Conservation (phyloP, 306 rosid genomes). For the Gastrolobium villosum region DNA sequence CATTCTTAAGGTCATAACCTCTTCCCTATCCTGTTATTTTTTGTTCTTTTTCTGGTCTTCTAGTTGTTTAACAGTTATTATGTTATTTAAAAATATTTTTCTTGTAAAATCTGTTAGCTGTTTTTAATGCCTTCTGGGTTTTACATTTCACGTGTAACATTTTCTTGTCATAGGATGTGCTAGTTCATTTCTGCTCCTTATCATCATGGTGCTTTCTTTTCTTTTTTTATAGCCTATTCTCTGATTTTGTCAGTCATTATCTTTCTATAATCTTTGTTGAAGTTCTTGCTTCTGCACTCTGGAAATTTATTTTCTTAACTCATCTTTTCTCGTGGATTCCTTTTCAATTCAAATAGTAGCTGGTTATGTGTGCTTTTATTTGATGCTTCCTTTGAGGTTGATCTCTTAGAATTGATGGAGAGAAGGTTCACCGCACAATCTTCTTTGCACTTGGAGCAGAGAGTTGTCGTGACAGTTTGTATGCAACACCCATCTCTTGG, state of each 20-base stretch:
- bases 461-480: neutral
- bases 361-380: neutral
- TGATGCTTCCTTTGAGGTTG: constrained; percentile 27
- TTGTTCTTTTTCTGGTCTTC: neutral
- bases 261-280: neutral
- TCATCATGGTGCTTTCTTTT: neutral
- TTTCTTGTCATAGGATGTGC: neutral
- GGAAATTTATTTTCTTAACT: neutral
- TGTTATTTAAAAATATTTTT: neutral
- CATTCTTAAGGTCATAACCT: neutral
- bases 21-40: neutral
- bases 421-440: constrained; percentile 21
- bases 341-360: neutral
- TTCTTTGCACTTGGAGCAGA: neutral
- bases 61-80: constrained; percentile 16
- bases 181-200: neutral
- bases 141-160: neutral
- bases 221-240: neutral
- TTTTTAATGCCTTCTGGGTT: neutral
- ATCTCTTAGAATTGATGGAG: neutral
- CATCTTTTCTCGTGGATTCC: neutral
- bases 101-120: neutral
- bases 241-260: neutral
- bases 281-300: neutral
- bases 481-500: too few species aligned